Evolutionary conservation across 371 early-diverging fungal species (phyloP).

Genomic region (Apophysomyces ossiformis): DNA sequence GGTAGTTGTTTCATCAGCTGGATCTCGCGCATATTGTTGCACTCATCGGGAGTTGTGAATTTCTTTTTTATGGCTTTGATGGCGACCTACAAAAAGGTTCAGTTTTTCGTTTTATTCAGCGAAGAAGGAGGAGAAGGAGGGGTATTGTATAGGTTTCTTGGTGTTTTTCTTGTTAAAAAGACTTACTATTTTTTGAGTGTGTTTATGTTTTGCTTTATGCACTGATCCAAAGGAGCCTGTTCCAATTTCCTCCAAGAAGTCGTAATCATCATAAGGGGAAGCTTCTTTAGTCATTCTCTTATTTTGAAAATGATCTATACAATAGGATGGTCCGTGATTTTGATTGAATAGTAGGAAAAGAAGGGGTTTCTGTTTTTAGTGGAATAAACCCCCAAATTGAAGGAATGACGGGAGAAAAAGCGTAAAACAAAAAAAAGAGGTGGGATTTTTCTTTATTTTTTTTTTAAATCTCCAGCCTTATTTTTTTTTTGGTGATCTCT

Average conservation of each 20-base stretch:
- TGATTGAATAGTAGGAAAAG: background rate
- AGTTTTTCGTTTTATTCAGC: background rate
- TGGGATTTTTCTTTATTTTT: background rate
- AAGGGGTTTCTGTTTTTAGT: slow-evolving; percentile 1
- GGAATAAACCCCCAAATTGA: background rate
- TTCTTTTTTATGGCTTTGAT: slow-evolving; percentile 95
- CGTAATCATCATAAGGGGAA: slow-evolving; percentile 63
- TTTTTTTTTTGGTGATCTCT: background rate
- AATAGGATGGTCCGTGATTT: slow-evolving; percentile 9
- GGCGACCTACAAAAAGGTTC: slow-evolving; percentile 69
- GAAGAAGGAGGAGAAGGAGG: background rate
- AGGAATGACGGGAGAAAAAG: background rate
- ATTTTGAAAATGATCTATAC: background rate
- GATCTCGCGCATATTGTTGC: slow-evolving; percentile 72
- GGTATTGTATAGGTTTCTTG: background rate
- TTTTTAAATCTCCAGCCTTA: background rate
- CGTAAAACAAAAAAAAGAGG: background rate
- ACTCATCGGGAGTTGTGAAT: slow-evolving; percentile 74
- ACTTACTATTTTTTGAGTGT: slow-evolving; percentile 73
- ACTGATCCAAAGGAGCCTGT: slow-evolving; percentile 94
- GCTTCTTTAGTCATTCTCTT: slow-evolving; percentile 24
- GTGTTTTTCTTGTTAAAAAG: background rate
- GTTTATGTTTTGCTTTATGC: slow-evolving; percentile 69
- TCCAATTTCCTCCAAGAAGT: slow-evolving; percentile 78
- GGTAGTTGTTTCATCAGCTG: slow-evolving; percentile 70